These are phyloP conservation scores for Boletus reticuloceps DNA, from an alignment of 768 basidiomycete species.

Conservation along the genomic window DNA sequence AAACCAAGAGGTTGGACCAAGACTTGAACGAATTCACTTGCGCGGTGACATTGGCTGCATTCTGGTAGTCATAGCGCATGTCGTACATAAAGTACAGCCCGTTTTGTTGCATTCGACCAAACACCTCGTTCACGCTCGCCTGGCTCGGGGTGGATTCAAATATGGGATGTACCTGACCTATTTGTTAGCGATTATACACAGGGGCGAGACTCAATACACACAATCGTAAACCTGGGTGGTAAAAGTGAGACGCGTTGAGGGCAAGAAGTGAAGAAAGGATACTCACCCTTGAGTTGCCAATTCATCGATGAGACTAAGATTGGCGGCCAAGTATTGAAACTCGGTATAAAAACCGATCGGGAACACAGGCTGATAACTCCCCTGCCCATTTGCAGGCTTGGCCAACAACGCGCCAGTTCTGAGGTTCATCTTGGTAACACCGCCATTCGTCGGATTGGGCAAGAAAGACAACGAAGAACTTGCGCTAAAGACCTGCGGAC, in stretches of 20 bases:
- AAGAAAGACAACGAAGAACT: constrained; percentile 46
- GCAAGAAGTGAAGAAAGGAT: neutral
- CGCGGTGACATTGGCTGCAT: constrained; percentile 53
- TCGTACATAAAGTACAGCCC: constrained; percentile 75
- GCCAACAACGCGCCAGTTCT: constrained; percentile 55
- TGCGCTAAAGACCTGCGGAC: constrained; percentile 40
- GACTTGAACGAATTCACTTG: constrained; percentile 69
- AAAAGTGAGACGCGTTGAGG: neutral
- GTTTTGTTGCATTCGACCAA: constrained; percentile 68
- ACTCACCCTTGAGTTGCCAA: constrained; percentile 30
- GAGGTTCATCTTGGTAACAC: constrained; percentile 59
- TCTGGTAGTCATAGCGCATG: constrained; percentile 71
- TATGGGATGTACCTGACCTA: constrained; percentile 59
- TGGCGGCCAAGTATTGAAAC: constrained; percentile 28
- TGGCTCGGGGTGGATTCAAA: constrained; percentile 58
- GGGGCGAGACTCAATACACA: constrained; percentile 16
- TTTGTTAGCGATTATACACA: constrained; percentile 5
- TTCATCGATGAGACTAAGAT: constrained; percentile 28
- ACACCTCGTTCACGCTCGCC: constrained; percentile 42
- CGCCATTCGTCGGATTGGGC: constrained; percentile 44
- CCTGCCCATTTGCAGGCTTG: constrained; percentile 46
- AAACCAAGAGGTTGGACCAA: constrained; percentile 62
- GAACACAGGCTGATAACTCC: constrained; percentile 47
- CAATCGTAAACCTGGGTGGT: constrained; percentile 21
- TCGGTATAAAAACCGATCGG: constrained; percentile 46